Evolutionary conservation across 2,329 filamentous ascomycete species (phyloP), one percentile per base, ranked within the genome.

Genomic region (Plenodomus tracheiphilus): DNA sequence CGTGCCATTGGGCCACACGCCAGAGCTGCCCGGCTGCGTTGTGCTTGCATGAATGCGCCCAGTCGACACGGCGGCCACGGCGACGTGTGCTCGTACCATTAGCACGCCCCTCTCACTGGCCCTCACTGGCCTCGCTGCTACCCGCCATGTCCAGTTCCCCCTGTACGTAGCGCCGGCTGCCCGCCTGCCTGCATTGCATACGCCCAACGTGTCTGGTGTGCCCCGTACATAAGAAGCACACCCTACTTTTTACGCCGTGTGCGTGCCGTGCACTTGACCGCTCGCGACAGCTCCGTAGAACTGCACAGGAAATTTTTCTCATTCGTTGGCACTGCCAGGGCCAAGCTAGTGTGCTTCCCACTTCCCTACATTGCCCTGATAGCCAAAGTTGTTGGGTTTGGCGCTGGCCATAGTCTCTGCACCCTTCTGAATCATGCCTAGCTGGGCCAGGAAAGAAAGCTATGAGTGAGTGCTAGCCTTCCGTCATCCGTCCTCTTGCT

Each of bases 361-460:
- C 28, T 32, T 10, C 28, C 28, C 28, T 32, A 32, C 28, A 32
- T 32, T 15, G 28, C 28, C 28, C 28, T 32, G 28, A 32, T 32
- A 32, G 28, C 28, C 6, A 32, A 15, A 11, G 6, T 15, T 32
- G 28, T 32, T 32, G 28, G 28, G 9, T 32, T n/a, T 32, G 28
- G 28, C 9, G 9, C n/a, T n/a, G n/a, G n/a, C 28, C 28, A 32
- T 32, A 32, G 28, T 32, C 4, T 32, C 28, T 32, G 28, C 28
- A 32, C 28, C 7, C 11, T 32, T 32, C 28, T 55, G 59, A 58
- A 64, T 57, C 58, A 73, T 73, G 70, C 68, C 69, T 58, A 72
- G 68, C 62, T 70, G 70, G 69, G 66, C 67, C 52, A 67, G 67
- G 56, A 69, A 68, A 49, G 62, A 65, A 56, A 73, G 69, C 69